Evolutionary conservation across 805 yeast species (phyloP).

Genomic region (Sugiyamaella valdiviana): DNA sequence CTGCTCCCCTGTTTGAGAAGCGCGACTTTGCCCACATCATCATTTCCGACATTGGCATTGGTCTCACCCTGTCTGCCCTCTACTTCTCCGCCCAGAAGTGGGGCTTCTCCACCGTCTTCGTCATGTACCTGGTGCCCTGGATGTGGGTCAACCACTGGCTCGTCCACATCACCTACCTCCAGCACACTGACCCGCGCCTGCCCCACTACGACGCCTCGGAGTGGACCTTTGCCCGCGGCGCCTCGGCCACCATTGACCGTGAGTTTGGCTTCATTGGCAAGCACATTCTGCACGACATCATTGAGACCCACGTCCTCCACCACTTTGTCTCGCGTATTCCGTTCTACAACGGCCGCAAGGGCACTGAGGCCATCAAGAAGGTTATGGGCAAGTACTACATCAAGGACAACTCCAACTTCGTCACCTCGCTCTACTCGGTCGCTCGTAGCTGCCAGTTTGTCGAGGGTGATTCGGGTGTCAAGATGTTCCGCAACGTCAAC

Average conservation of each 20-base stretch:
- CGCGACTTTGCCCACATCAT: conserved; percentile 67
- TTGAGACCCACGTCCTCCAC: conserved; percentile 85
- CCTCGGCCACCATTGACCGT: conserved; percentile 83
- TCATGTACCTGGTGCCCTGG: conserved; percentile 74
- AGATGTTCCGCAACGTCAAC: conserved; percentile 70
- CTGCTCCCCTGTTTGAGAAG: conserved; percentile 66
- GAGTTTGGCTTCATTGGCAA: conserved; percentile 75
- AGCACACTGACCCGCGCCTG: conserved; percentile 72
- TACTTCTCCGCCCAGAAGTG: conserved; percentile 55
- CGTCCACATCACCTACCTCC: conserved; percentile 77
- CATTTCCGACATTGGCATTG: conserved; percentile 66
- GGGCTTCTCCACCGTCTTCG: conserved; percentile 56
- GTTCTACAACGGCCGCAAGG: conserved; percentile 72
- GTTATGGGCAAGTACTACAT: conserved; percentile 82
- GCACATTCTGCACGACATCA: conserved; percentile 78
- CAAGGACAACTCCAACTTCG: conserved; percentile 64
- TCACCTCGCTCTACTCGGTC: conserved; percentile 51
- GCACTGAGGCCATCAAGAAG: conserved; percentile 68
- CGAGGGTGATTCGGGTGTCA: conserved; percentile 60
- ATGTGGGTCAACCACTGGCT: conserved; percentile 84
- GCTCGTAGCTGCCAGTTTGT: conserved; percentile 65
- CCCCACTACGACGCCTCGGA: conserved; percentile 71
- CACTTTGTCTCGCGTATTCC: conserved; percentile 82
- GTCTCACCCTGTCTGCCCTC: conserved; percentile 45
- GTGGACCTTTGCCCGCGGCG: conserved; percentile 80